Base-by-base conservation (phyloP, 148 eudicot genomes). In the Gaultheria prostrata region DNA sequence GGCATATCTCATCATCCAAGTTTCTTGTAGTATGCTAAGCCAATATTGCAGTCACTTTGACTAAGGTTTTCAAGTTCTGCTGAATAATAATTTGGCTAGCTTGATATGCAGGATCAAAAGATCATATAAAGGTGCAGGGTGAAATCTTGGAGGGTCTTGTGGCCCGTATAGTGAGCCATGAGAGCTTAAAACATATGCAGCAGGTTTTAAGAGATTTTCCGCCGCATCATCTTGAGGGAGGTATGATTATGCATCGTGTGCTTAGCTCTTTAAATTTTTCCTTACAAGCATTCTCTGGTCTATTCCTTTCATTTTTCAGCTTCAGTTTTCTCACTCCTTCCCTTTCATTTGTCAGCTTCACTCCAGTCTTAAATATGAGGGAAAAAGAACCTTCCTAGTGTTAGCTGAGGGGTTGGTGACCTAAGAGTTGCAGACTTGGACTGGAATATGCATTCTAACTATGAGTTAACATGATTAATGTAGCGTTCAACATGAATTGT, bases 81-180 rank as follows among this genome's bases (percentile, higher is more conserved):
- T 48, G 48, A 49, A 61, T 57, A 56, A 15, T 50, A 65, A 79
- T 79, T 51, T 26, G 59, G 32, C 24, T 76, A 32, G 4, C 54
- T 77, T 79, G 80, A 83, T 78, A 30, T 80, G 88, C 89, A 96
- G 98, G 94, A 85, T 90, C 98, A 30, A 92, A 88, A 80, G 93
- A 96, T 89, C 98, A 96, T 82, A 51, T 87, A 79, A 88, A 89
- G 89, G 94, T 86, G 82, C 98, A 96, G 84, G 98, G 98, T 56
- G 98, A 96, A 89, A 94, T 96, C 85, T 88, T 96, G 88, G 98
- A 96, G 90, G 98, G 98, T 85, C 97, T 96, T 82, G 98, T 96
- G 83, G 97, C 98, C 87, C 98, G 98, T 76, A 88, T 93, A 79
- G 98, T 96, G 28, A 91, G 93, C 88, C 91, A 86, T 84, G 93